A percentile compares a stretch with the other conserved stretches of the same genome.
These are phyloP conservation scores for Aureobasidium musti DNA, from an alignment of 2,329 filamentous ascomycete species.

Conservation along the genomic window DNA sequence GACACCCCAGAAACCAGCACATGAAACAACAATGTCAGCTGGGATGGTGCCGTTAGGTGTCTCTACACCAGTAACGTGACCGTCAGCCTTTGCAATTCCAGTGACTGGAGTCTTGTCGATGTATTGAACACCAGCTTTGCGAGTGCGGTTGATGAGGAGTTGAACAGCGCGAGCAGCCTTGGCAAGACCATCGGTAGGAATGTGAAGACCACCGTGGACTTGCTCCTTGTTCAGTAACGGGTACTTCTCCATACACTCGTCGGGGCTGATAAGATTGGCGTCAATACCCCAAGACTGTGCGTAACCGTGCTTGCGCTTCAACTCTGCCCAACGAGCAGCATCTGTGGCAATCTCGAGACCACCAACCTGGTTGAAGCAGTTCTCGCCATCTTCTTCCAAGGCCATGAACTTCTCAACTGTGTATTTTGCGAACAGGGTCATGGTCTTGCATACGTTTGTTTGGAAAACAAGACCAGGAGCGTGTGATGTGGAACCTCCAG, in stretches of 20 bases:
- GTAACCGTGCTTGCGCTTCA: conserved; percentile 64
- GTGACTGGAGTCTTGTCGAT: conserved; percentile 59
- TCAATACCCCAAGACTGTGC: conserved; percentile 63
- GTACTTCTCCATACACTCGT: conserved; percentile 58
- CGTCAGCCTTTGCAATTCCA: conserved; percentile 54
- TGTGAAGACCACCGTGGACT: conserved; percentile 61
- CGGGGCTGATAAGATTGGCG: conserved; percentile 53
- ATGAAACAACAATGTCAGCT: conserved; percentile 64
- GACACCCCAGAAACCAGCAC: conserved; percentile 67
- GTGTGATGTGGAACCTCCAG: conserved; percentile 66
- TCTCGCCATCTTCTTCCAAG: conserved; percentile 52
- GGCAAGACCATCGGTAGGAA: conserved; percentile 63
- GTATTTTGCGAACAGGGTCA: conserved; percentile 62
- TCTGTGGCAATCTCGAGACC: conserved; percentile 65
- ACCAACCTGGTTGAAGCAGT: conserved; percentile 64
- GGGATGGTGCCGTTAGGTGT: conserved; percentile 54
- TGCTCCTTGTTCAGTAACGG: conserved; percentile 57
- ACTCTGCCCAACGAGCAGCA: conserved; percentile 58
- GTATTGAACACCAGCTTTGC: conserved; percentile 60
- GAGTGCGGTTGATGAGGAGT: conserved; percentile 60
- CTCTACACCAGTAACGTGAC: conserved; percentile 58
- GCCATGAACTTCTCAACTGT: conserved; percentile 62
- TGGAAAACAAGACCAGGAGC: conserved; percentile 67
- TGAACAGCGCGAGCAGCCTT: conserved; percentile 63
- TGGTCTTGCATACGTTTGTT: conserved; percentile 59